These are phyloP conservation scores for Cyclospora cayetanensis DNA, from an alignment of 169 alveolate species.

Conservation along the genomic window DNA sequence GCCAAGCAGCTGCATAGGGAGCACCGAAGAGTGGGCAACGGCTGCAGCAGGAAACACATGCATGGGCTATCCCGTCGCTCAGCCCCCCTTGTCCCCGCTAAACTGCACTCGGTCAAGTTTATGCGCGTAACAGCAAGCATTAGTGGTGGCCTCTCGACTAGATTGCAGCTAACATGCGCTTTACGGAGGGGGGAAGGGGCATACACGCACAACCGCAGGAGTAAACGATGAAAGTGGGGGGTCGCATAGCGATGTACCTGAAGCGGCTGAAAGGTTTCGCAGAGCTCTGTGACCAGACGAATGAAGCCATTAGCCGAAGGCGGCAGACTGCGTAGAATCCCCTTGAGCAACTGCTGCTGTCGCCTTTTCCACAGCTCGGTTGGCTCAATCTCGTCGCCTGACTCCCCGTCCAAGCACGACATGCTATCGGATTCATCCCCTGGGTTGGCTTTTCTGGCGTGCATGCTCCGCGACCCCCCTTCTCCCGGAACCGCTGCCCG, in stretches of 20 bases:
- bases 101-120: too few species aligned
- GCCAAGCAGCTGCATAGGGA: constrained; percentile 61
- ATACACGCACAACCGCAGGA: too few species aligned
- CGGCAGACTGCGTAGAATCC: constrained; percentile 55
- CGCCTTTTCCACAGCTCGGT: constrained; percentile 38
- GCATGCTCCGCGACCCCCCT: constrained; percentile 1
- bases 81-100: too few species aligned
- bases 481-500: constrained; percentile 12
- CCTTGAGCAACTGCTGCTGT: constrained; percentile 55
- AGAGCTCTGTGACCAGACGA: constrained; percentile 31
- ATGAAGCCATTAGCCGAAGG: constrained; percentile 35
- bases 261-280: constrained; percentile 64
- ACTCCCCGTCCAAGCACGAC: constrained; percentile 57
- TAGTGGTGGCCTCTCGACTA: too few species aligned
- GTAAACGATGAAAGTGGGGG: too few species aligned
- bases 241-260: too few species aligned
- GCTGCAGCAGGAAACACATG: too few species aligned
- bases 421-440: constrained; percentile 50
- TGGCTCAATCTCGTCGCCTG: constrained; percentile 61
- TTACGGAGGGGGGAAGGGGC: too few species aligned
- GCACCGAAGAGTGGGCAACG: constrained; percentile 58
- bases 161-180: too few species aligned
- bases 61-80: too few species aligned
- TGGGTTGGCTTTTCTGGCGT: neutral
- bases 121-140: too few species aligned